A percentile compares a stretch with the other conserved stretches of the same genome.
Evolutionary conservation across 257 asterid genomes (phyloP).

Genomic region (Rehmannia glutinosa): DNA sequence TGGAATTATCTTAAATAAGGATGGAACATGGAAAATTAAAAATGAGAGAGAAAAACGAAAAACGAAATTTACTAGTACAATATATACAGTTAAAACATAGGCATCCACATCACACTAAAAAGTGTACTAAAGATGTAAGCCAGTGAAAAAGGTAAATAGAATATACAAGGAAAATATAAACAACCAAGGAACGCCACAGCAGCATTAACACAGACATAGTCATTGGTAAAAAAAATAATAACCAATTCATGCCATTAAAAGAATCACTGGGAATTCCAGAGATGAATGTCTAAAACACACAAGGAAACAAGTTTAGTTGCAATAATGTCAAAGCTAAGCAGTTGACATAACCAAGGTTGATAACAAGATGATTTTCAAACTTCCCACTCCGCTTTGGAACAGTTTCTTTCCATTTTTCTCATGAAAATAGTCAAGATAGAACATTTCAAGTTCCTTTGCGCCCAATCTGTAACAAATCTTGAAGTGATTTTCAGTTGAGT

Average conservation of each 20-base stretch:
- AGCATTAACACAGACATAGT: constrained; percentile 3
- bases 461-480: neutral
- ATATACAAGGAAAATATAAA: neutral
- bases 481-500: neutral
- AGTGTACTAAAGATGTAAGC: neutral
- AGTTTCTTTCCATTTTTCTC: neutral
- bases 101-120: neutral
- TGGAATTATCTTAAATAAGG: constrained; percentile 55
- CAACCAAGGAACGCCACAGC: neutral
- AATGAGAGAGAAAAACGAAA: neutral
- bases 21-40: constrained; percentile 1
- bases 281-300: neutral
- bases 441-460: neutral
- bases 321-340: neutral
- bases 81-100: neutral
- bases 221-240: neutral
- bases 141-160: neutral
- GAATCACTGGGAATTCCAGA: neutral
- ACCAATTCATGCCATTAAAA: neutral
- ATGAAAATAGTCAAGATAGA: neutral
- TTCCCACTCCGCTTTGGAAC: too few relatives aligned
- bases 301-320: neutral
- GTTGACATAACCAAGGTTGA: neutral
- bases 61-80: neutral
- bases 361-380: too few relatives aligned